These are phyloP conservation scores for Trichoderma polysporum DNA, from an alignment of 2,329 filamentous ascomycete genomes.

Conservation along the genomic window DNA sequence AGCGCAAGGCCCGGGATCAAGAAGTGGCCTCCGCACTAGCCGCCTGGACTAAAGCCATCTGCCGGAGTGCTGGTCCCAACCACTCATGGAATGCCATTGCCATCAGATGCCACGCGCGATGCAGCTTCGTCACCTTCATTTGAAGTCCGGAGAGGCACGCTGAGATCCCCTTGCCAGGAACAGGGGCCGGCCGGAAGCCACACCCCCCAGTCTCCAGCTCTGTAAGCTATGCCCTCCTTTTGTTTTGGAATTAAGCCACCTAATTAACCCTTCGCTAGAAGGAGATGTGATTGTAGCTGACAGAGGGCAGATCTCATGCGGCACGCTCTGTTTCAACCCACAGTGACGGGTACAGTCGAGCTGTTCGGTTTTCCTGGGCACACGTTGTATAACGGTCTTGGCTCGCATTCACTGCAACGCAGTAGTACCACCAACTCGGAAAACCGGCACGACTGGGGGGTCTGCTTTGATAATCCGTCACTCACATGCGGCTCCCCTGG, in stretches of 20 bases:
- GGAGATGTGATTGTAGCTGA: background rate
- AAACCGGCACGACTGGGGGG: slow-evolving; percentile 12
- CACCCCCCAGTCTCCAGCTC: background rate
- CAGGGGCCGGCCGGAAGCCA: background rate
- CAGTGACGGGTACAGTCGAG: background rate
- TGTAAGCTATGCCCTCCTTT: background rate
- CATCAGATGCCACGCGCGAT: background rate
- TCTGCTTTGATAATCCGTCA: background rate
- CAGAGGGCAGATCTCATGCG: background rate
- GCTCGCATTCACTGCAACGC: slow-evolving; percentile 12
- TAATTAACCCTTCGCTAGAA: background rate
- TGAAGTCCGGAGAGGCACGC: slow-evolving; percentile 9
- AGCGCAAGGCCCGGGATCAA: slow-evolving; percentile 9
- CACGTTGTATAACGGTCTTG: slow-evolving; percentile 1
- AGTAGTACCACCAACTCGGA: slow-evolving; percentile 1
- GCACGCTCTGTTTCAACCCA: background rate
- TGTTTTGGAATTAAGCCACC: background rate
- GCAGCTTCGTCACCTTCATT: slow-evolving; percentile 15
- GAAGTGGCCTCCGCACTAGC: slow-evolving; percentile 13
- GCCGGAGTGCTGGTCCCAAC: background rate
- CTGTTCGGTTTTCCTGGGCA: background rate
- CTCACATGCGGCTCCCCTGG: background rate
- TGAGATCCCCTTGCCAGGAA: background rate
- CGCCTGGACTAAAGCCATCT: slow-evolving; percentile 2
- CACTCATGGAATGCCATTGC: slow-evolving; percentile 5